Evolutionary conservation across 495 filamentous ascomycete genomes (phyloP).

Genomic region (Beverwykella pulmonaria): DNA sequence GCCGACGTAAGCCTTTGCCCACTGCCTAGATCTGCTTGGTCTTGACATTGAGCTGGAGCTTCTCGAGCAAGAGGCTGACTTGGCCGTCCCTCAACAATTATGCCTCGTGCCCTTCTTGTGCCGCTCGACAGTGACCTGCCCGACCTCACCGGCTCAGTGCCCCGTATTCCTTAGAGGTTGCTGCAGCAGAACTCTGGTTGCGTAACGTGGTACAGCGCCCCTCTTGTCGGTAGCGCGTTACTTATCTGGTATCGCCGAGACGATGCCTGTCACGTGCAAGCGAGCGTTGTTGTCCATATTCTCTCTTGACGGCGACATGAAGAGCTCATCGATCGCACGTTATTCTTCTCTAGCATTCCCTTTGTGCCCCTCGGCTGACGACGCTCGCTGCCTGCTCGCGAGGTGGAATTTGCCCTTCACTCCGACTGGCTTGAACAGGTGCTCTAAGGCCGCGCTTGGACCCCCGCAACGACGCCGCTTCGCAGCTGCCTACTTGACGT

Average conservation of each 20-base stretch:
- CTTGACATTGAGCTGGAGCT: neutral
- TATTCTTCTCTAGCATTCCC: neutral
- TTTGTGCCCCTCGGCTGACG: neutral
- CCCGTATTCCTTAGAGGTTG: neutral
- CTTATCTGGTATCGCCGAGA: conserved; percentile 4
- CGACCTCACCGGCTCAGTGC: neutral
- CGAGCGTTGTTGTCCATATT: neutral
- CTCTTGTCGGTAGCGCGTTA: neutral
- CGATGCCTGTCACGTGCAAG: neutral
- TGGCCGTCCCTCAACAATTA: neutral
- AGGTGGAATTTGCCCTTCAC: neutral
- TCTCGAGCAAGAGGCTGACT: neutral
- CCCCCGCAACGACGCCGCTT: neutral
- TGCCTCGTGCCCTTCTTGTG: neutral
- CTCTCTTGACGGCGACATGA: neutral
- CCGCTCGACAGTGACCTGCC: neutral
- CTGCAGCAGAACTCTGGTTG: neutral
- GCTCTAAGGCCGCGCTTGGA: neutral
- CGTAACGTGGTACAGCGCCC: neutral
- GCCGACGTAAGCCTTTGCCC: too few relatives aligned
- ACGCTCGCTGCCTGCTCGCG: neutral
- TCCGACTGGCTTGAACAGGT: neutral
- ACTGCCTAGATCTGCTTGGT: too few relatives aligned
- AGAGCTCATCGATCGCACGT: neutral
- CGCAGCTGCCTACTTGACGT: conserved; percentile 15